A percentile compares a stretch with the other conserved stretches of the same genome.
Evolutionary conservation across 1,284 basidiomycete species (phyloP).

Genomic region (Cystobasidium slooffiae): DNA sequence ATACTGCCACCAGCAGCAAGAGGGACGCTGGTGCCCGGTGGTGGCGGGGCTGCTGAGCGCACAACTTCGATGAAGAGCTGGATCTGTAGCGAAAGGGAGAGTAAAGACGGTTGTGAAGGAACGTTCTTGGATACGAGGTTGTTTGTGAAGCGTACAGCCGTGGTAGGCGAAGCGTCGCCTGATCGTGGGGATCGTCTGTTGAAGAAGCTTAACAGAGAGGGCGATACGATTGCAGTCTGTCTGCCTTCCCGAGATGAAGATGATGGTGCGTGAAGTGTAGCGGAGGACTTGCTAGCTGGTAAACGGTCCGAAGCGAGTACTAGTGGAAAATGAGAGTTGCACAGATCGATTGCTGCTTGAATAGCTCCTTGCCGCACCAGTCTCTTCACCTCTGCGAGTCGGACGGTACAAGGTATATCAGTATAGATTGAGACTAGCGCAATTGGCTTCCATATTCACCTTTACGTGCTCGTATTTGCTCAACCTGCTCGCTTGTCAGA

Average conservation of each 20-base stretch:
- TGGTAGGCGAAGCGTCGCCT: background rate
- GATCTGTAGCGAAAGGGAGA: slow-evolving; percentile 79
- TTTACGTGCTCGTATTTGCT: slow-evolving; percentile 32
- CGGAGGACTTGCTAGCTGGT: slow-evolving; percentile 40
- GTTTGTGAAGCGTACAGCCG: slow-evolving; percentile 2
- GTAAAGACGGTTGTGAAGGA: slow-evolving; percentile 59
- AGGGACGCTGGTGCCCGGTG: background rate
- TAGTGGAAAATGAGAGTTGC: slow-evolving; percentile 70
- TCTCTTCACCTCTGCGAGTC: slow-evolving; percentile 65
- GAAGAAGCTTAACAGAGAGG: slow-evolving; percentile 17
- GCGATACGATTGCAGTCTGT: background rate
- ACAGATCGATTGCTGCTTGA: slow-evolving; percentile 67
- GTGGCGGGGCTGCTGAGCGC: slow-evolving; percentile 64
- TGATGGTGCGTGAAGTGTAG: slow-evolving; percentile 11
- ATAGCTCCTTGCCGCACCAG: slow-evolving; percentile 72
- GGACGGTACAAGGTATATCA: background rate
- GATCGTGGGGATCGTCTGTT: background rate
- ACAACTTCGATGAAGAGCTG: slow-evolving; percentile 80
- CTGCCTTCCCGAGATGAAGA: slow-evolving; percentile 5
- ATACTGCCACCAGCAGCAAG: slow-evolving; percentile 1
- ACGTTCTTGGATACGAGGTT: slow-evolving; percentile 20
- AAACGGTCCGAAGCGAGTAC: slow-evolving; percentile 61
- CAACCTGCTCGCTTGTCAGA: slow-evolving; percentile 13
- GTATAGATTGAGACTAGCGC: background rate
- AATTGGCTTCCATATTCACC: background rate